Evolutionary conservation across 257 asterid species (phyloP).

Genomic region (Penstemon davidsonii): DNA sequence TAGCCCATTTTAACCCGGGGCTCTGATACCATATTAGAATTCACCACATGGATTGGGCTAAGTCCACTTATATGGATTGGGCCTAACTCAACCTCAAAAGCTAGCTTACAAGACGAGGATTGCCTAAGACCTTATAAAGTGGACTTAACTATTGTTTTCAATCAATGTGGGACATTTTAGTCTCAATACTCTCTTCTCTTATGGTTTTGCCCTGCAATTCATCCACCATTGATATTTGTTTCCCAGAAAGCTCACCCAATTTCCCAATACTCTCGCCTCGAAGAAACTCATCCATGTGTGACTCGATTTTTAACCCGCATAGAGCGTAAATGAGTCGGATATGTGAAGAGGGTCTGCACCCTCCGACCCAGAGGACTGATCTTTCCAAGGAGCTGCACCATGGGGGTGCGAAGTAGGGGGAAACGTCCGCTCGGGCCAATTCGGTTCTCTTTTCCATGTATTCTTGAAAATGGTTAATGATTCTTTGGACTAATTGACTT

Average conservation of each 20-base stretch:
- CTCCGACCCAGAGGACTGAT: conserved; percentile 59
- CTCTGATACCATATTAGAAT: too few relatives aligned
- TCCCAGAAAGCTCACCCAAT: conserved; percentile 34
- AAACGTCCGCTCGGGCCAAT: conserved; percentile 38
- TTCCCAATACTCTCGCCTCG: conserved; percentile 30
- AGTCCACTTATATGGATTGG: too few relatives aligned
- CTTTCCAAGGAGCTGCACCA: conserved; percentile 56
- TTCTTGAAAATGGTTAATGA: conserved; percentile 31
- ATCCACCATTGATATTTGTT: conserved; percentile 39
- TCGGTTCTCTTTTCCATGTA: conserved; percentile 34
- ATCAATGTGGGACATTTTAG: too few relatives aligned
- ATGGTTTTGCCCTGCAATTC: conserved; percentile 40
- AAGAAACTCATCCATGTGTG: conserved; percentile 35
- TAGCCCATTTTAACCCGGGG: too few relatives aligned
- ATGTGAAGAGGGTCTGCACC: conserved; percentile 57
- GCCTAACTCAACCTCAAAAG: too few relatives aligned
- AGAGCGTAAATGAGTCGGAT: conserved; percentile 48
- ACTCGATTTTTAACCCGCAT: conserved; percentile 41
- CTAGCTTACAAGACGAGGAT: too few relatives aligned
- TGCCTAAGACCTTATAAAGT: too few relatives aligned
- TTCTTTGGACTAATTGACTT: conserved; percentile 32
- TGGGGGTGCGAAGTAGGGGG: conserved; percentile 48
- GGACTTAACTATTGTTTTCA: too few relatives aligned
- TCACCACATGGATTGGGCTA: too few relatives aligned
- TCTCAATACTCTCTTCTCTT: conserved; percentile 42